Evolutionary conservation across 1,284 basidiomycete genomes (phyloP), one percentile per base, ranked within the genome.

Genomic region (Takashimella koratensis): DNA sequence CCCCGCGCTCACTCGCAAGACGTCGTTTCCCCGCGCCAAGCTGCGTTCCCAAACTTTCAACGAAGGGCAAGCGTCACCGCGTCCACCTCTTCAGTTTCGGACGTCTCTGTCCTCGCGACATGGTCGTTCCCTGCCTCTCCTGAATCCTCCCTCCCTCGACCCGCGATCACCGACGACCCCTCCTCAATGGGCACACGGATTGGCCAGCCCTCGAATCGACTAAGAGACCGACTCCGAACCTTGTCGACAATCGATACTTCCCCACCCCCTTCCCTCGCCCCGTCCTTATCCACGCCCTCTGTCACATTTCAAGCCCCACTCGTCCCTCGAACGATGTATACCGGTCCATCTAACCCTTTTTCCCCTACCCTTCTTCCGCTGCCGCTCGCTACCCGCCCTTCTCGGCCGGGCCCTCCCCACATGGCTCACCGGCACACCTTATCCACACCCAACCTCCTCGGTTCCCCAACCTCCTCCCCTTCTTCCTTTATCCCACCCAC

Each of bases 71-170:
- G 30, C 43, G 5, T 30, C 13, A 21, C 16, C 45, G 24, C 8
- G 2, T 48, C 54, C 12, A 53, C 55, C 11, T 42, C 52, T 3
- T 49, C 41, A 20, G 46, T 59, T 4, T 56, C 53, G 10, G 54
- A 62, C 30, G 52, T 62, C 3, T 56, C 53, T 5, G 59, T 62
- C 6, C 27, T 62, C 27, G 59, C 59, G 4, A 59, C 51, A 2
- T 62, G 59, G 59, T 50, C 59, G 10, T 62, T 62, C 48, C 59
- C 59, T n/a, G 5, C 47, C 16, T 47, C 42, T 4, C 48, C 55
- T 3, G 24, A 36, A 36, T 8, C 30, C 46, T 27, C 41, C 39
- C 40, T 13, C 6, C 25, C 19, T 23, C n/a, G n/a, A n/a, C n/a
- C n/a, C n/a, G n/a, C n/a, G n/a, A n/a, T n/a, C n/a, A n/a, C n/a